phyloP scores from a whole-genome alignment of 805 yeast genomes.

The Metschnikowia gruessii region DNA sequence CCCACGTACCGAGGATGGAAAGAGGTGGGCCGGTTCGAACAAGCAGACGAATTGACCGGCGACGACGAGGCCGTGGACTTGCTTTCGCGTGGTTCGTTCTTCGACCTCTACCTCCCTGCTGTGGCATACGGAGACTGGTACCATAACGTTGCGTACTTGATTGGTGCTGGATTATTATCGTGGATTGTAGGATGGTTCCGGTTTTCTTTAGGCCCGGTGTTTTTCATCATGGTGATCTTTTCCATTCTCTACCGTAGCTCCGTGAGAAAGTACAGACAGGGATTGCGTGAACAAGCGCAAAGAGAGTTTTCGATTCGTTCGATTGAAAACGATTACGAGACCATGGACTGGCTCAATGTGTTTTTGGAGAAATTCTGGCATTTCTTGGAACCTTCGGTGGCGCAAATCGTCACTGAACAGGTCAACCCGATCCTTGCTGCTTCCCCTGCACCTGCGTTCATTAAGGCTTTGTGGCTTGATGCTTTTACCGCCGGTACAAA shows the following conservation, averaged over 20 bases:
- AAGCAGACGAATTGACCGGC: conserved; percentile 56
- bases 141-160: conserved; percentile 74
- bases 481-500: conserved; percentile 91
- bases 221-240: conserved; percentile 61
- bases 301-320: conserved; percentile 78
- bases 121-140: conserved; percentile 92
- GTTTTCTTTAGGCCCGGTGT: conserved; percentile 77
- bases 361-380: conserved; percentile 91
- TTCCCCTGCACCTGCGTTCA: conserved; percentile 75
- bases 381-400: conserved; percentile 81
- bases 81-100: conserved; percentile 62
- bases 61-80: conserved; percentile 76
- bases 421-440: conserved; percentile 81
- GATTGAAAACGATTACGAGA: conserved; percentile 85
- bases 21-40: conserved; percentile 86
- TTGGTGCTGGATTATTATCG: conserved; percentile 66
- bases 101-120: conserved; percentile 76
- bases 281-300: conserved; percentile 75
- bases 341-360: conserved; percentile 93
- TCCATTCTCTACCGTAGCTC: conserved; percentile 79
- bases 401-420: conserved; percentile 81
- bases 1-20: conserved; percentile 90
- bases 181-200: conserved; percentile 77
- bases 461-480: conserved; percentile 81
- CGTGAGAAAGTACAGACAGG: conserved; percentile 71